Base-by-base conservation (phyloP, 2,329 filamentous ascomycete species). In the Monosporascus sp. region DNA sequence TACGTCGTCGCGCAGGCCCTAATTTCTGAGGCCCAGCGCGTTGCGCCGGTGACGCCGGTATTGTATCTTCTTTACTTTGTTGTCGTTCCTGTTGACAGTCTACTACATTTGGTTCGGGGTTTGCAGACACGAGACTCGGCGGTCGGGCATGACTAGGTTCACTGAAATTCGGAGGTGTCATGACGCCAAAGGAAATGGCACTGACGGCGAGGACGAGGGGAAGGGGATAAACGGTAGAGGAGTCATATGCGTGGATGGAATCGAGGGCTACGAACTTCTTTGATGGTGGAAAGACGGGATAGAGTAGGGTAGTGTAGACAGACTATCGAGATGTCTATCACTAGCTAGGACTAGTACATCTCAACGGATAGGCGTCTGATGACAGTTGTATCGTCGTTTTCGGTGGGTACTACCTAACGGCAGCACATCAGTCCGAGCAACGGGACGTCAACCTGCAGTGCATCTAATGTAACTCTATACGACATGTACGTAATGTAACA, bases 181-280 rank as follows among this genome's bases (percentile, higher is more conserved):
- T 63, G 54, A 58, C 59, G 60, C 55, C 54, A 53, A 37, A 50
- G 52, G 55, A 57, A 37, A 55, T 52, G 53, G 51, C 49, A 56
- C 49, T 34, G 48, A 50, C 51, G 44, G 47, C 51, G 44, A 48
- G 56, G 55, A 41, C 51, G 44, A 47, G 56, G 55, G 55, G 55
- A 59, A 53, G 49, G 50, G 55, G 49, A 54, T 39, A 31, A 27
- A 50, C 48, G 41, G 17, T 45, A 14, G 24, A 38, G 17, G 34
- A 50, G 50, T 52, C 53, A 53, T 51, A 52, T 54, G 51, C 42
- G 42, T 42, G 39, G 18, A 42, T 20, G 39, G 3, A 24, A 18
- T 42, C 37, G 27, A 11, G 31, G 11, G 14, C 9, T 11, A 34
- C 31, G 31, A 34, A 1, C 31, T 34, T 5, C 9, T 14, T 5